Base-by-base conservation (phyloP, 2,329 filamentous ascomycete genomes). In the Ceratocystis eucalypticola region DNA sequence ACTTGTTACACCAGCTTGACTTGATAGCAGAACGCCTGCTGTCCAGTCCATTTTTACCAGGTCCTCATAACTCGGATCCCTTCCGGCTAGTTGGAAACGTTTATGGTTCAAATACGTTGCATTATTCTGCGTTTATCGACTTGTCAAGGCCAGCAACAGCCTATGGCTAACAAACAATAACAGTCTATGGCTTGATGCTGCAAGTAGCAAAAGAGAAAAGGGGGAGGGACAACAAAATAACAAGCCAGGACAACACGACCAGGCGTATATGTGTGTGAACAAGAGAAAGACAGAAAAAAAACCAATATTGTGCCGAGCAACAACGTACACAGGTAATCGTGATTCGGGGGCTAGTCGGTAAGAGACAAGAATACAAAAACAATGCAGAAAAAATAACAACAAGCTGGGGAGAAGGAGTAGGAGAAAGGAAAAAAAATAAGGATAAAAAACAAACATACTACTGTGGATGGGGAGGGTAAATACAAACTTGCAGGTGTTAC, bases 401-500 rank as follows among this genome's bases (percentile, higher is more conserved):
- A 41, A 45, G 48, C 44, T 30, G 46, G 33, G 28, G 53, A 22
- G 48, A 22, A 12, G 17, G 7, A 48, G 46, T n/a, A 20, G 46
- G 46, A 22, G 8, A 33, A 22, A 64, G 20, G 48, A 17, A 10
- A 41, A 61, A 41, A 10, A 17, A 37, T 20, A 25, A 59, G 48
- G 22, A 62, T 61, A 57, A 59, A 45, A 48, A 62, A 37, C n/a
- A 66, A 59, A 59, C 55, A 59, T 59, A 37, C 55, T 59, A 59
- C 55, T 59, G 55, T 59, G 55, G 55, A 20, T 41, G 10, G 8
- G 22, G 22, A 15, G 48, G 22, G 28, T 4, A 61, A 28, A 25
- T 30, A 53, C 10, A 7, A 63, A 8, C 55, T 59, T 59, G 55
- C 17, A 20, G 55, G n/a, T 30, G 30, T 53, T 53, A 53, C 37